Evolutionary conservation across 495 filamentous ascomycete genomes (phyloP), one percentile per base, ranked within the genome.

Genomic region (Penicillium malachiteum): DNA sequence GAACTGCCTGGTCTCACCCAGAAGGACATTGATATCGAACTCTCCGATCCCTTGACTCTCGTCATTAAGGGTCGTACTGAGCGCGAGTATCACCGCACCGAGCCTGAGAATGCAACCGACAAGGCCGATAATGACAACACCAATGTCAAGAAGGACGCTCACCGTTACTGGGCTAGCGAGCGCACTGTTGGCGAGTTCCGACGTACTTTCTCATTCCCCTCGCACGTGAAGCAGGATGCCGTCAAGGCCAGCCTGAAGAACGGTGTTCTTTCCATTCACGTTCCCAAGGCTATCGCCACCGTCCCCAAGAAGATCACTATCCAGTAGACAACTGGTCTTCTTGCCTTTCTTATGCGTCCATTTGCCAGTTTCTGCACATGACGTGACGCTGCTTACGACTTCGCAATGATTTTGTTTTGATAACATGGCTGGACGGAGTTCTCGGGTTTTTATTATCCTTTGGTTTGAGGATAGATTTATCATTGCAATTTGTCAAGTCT

Each of bases 1-100:
- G 93, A 97, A 74, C 82, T 97, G 0, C 90, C 92, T 0, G 93
- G 92, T 32, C 77, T 93, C 49, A 80, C 87, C 40, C 88, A 90
- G 67, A 84, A 92, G 55, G 79, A 95, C 65, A 73, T 96, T 62
- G 72, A 83, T 57, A 89, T 97, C 61, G 91, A 96, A 67, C 96
- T 96, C 80, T 82, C 84, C 56, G 92, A 96, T 71, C 71, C 78
- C 3, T 81, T 90, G 56, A 96, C 90, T 33, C 73, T 97, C 7
- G 80, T 85, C 56, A 81, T 97, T 70, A 81, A 81, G 58, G 92
- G 93, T 56, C 84, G 76, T 47, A 77, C 80, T 47, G 47, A 78
- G 55, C 73, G 73, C 48, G 72, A 79, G 50, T 73, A 72, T 56
- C 57, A 70, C 53, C 72, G 70, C 50, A 66, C 78, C 55, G 73